A percentile compares a stretch with the other conserved stretches of the same genome.
Evolutionary conservation across 176 grass and related monocot species (phyloP).

Genomic region (Oryza coarctata): DNA sequence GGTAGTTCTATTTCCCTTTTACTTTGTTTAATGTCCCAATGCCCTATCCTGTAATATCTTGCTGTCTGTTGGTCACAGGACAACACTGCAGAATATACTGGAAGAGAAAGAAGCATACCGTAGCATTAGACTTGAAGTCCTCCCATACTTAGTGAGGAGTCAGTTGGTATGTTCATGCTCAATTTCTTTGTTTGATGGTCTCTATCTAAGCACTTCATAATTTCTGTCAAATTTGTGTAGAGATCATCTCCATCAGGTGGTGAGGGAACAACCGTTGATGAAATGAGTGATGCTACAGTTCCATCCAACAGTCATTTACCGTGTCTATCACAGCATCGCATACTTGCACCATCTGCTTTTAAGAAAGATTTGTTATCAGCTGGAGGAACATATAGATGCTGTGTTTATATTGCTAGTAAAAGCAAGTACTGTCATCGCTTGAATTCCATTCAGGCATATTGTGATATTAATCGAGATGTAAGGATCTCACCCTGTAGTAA

Average conservation of each 20-base stretch:
- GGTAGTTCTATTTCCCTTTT: conserved; percentile 41
- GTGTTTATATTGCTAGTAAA: conserved; percentile 88
- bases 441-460: conserved; percentile 92
- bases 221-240: conserved; percentile 51
- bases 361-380: conserved; percentile 39
- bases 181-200: conserved; percentile 7
- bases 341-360: conserved; percentile 76
- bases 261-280: conserved; percentile 46
- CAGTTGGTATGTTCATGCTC: conserved; percentile 74
- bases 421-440: conserved; percentile 86
- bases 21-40: conserved; percentile 3
- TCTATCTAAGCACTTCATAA: conserved; percentile 10
- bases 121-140: conserved; percentile 87
- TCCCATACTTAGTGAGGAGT: conserved; percentile 85
- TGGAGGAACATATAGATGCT: conserved; percentile 66
- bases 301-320: conserved; percentile 62
- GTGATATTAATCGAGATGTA: conserved; percentile 97
- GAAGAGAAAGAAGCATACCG: conserved; percentile 72
- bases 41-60: not conserved
- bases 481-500: conserved; percentile 32
- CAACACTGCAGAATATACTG: conserved; percentile 79
- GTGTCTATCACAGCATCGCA: conserved; percentile 73
- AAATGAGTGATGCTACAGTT: conserved; percentile 46
- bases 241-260: conserved; percentile 59
- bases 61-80: conserved; percentile 45